A percentile compares a stretch with the other conserved stretches of the same genome.
Conservation (phyloP, 306 rosid species). For the Calophaca sinica region DNA sequence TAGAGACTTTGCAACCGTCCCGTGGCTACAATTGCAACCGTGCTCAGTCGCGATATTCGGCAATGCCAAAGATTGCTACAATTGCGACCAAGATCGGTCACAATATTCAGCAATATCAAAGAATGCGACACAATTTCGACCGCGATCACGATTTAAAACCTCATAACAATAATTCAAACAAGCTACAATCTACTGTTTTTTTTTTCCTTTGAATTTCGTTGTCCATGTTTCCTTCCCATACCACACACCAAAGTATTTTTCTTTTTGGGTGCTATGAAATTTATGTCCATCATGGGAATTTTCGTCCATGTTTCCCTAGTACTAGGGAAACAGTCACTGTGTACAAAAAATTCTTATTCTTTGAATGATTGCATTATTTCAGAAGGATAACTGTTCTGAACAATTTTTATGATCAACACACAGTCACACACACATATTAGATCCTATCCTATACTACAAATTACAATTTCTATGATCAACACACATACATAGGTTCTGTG, state of each 20-base stretch:
- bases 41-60: too few species aligned
- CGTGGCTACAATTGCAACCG: too few species aligned
- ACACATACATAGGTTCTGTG: constrained; percentile 26
- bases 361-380: background rate
- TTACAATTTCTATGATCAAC: constrained; percentile 37
- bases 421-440: background rate
- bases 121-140: too few species aligned
- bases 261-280: constrained; percentile 7
- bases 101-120: too few species aligned
- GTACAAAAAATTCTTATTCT: constrained; percentile 23
- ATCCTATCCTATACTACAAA: constrained; percentile 23
- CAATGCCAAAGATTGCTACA: too few species aligned
- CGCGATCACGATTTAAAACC: too few species aligned
- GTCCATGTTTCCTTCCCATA: constrained; percentile 36
- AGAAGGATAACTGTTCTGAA: constrained; percentile 14
- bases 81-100: too few species aligned
- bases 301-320: constrained; percentile 11
- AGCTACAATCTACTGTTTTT: background rate
- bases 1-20: too few species aligned
- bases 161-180: constrained; percentile 12
- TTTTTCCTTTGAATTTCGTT: background rate
- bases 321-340: constrained; percentile 24
- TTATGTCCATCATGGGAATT: constrained; percentile 4
- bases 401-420: background rate
- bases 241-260: constrained; percentile 19